A percentile compares a stretch with the other conserved stretches of the same genome.
These are phyloP conservation scores for Lithospermum erythrorhizon DNA, from an alignment of 257 asterid genomes.

Conservation along the genomic window DNA sequence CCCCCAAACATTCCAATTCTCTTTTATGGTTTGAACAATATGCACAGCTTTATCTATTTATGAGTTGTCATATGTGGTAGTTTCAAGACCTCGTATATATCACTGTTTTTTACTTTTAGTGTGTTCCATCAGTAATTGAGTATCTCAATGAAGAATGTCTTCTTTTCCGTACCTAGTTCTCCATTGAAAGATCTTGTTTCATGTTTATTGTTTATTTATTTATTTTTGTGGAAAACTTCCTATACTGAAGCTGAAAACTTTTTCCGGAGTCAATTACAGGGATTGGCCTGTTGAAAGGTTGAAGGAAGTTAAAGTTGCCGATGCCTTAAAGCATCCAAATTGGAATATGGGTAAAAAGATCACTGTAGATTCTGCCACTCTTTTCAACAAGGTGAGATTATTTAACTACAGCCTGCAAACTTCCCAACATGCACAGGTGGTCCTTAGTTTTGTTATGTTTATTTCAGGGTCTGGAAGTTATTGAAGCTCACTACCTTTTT, in stretches of 20 bases:
- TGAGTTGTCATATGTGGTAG: no score
- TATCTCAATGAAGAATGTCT: no score
- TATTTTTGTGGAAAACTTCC: neutral
- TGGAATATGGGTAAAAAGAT: slow-evolving; percentile 99
- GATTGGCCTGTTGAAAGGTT: slow-evolving; percentile 88
- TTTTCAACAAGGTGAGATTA: slow-evolving; percentile 78
- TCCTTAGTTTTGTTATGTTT: slow-evolving; percentile 1
- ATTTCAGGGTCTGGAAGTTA: slow-evolving; percentile 87
- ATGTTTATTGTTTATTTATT: no score
- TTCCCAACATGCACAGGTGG: neutral
- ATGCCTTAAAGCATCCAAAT: slow-evolving; percentile 97
- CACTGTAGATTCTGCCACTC: slow-evolving; percentile 97
- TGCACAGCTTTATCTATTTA: no score
- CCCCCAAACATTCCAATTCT: no score
- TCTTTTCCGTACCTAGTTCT: no score
- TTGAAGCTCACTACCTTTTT: slow-evolving; percentile 93
- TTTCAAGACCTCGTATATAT: no score
- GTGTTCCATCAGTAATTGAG: no score
- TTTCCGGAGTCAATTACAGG: slow-evolving; percentile 25
- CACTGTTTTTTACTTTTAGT: no score
- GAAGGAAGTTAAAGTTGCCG: slow-evolving; percentile 94
- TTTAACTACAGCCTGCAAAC: neutral
- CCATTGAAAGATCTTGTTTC: no score
- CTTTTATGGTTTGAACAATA: no score
- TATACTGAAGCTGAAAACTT: neutral